Percentiles rank a stretch among this genome's conserved stretches.
These are phyloP conservation scores for Prunus yedoensis DNA, from an alignment of 331 rosid genomes.

Conservation along the genomic window DNA sequence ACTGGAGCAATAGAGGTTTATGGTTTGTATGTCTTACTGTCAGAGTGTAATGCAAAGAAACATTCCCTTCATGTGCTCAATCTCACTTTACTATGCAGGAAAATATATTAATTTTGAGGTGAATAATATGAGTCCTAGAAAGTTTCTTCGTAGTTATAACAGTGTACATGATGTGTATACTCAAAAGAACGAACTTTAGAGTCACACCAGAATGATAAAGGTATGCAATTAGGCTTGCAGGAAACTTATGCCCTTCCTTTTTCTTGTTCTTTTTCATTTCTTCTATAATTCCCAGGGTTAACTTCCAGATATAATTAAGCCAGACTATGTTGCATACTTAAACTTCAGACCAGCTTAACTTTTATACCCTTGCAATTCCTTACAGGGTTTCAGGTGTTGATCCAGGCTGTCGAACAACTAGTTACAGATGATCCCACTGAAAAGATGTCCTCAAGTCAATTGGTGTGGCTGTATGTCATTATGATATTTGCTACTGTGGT, in stretches of 20 bases:
- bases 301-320: neutral
- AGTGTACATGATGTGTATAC: neutral
- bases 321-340: neutral
- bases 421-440: constrained; percentile 44
- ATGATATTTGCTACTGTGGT: constrained; percentile 49
- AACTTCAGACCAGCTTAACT: neutral
- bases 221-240: constrained; percentile 3
- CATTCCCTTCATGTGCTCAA: neutral
- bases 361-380: constrained; percentile 21
- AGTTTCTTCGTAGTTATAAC: neutral
- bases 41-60: neutral
- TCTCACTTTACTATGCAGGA: neutral
- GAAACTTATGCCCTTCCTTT: neutral
- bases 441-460: constrained; percentile 42
- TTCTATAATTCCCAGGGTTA: too few species aligned
- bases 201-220: neutral
- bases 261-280: too few species aligned
- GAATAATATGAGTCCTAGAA: neutral
- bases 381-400: constrained; percentile 83
- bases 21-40: neutral
- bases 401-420: constrained; percentile 64
- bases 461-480: constrained; percentile 50
- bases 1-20: neutral
- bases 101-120: neutral
- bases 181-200: neutral